phyloP scores from a whole-genome alignment of 2,329 filamentous ascomycete genomes.

The Podosphaera aphanis region DNA sequence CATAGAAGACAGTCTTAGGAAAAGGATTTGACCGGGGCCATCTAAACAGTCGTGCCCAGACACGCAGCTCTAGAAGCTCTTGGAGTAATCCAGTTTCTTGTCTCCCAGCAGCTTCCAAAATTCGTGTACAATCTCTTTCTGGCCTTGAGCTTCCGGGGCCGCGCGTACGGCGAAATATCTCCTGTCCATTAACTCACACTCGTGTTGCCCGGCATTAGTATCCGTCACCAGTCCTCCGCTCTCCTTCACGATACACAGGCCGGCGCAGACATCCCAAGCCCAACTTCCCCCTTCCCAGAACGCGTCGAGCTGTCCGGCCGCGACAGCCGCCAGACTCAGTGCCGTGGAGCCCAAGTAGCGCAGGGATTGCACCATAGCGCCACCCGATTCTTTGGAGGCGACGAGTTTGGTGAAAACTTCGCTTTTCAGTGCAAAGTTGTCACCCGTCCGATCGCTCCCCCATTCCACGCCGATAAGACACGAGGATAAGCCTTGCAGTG shows the following conservation, averaged over 20 bases:
- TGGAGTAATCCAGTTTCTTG: no score
- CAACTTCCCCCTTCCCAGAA: constrained; percentile 75
- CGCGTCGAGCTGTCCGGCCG: constrained; percentile 44
- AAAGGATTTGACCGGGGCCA: no score
- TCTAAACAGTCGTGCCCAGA: no score
- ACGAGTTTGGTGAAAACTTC: constrained; percentile 39
- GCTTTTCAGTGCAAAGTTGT: constrained; percentile 47
- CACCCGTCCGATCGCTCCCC: constrained; percentile 43
- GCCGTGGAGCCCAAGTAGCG: constrained; percentile 51
- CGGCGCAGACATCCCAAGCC: constrained; percentile 69
- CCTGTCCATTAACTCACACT: constrained; percentile 32
- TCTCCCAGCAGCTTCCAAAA: constrained; percentile 38
- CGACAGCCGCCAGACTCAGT: constrained; percentile 50
- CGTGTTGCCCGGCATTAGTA: constrained; percentile 52
- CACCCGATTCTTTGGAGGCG: constrained; percentile 34
- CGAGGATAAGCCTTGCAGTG: constrained; percentile 34
- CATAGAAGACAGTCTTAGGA: no score
- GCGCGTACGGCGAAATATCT: constrained; percentile 40
- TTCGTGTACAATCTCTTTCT: constrained; percentile 38
- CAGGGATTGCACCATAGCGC: constrained; percentile 54
- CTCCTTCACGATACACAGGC: constrained; percentile 53
- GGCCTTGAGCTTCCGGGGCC: constrained; percentile 25
- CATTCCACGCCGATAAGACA: constrained; percentile 51
- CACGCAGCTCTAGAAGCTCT: no score
- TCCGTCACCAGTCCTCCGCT: constrained; percentile 50